A percentile compares a stretch with the other conserved stretches of the same genome.
Conservation (phyloP, 257 asterid genomes). For the Plantago ovata region DNA sequence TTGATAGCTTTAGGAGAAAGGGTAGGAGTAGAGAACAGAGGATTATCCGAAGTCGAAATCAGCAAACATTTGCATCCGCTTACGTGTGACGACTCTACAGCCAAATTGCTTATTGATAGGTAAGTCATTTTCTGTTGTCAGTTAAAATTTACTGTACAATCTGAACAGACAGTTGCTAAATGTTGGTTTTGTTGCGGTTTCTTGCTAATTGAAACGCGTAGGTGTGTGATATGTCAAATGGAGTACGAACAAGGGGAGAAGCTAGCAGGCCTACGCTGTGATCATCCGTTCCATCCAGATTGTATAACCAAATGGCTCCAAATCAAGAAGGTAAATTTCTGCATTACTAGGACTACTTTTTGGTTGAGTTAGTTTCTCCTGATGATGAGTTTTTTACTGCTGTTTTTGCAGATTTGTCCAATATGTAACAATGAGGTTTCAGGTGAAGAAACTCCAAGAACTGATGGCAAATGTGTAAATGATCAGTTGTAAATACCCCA, state of each 20-base stretch:
- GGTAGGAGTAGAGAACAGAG: slow-evolving; percentile 63
- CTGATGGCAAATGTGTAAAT: slow-evolving; percentile 15
- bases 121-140: not conserved
- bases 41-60: slow-evolving; percentile 49
- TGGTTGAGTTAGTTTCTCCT: not conserved
- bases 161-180: not conserved
- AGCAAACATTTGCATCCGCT: slow-evolving; percentile 34
- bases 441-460: slow-evolving; percentile 18
- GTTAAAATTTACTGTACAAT: not conserved
- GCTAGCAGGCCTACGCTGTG: slow-evolving; percentile 41
- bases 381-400: not conserved
- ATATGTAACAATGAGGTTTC: slow-evolving; percentile 54
- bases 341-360: not conserved
- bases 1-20: slow-evolving; percentile 62
- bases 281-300: slow-evolving; percentile 48
- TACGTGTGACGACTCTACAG: slow-evolving; percentile 32
- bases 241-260: slow-evolving; percentile 58
- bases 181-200: too few relatives aligned
- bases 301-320: slow-evolving; percentile 59
- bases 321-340: slow-evolving; percentile 45
- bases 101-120: slow-evolving; percentile 42
- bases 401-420: slow-evolving; percentile 45
- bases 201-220: slow-evolving; percentile 10
- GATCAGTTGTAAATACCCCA: slow-evolving; percentile 8
- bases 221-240: slow-evolving; percentile 68